Percentiles rank a stretch among this genome's conserved stretches.
Evolutionary conservation across 2,329 filamentous ascomycete species (phyloP).

Genomic region (Penicillium concentricum): DNA sequence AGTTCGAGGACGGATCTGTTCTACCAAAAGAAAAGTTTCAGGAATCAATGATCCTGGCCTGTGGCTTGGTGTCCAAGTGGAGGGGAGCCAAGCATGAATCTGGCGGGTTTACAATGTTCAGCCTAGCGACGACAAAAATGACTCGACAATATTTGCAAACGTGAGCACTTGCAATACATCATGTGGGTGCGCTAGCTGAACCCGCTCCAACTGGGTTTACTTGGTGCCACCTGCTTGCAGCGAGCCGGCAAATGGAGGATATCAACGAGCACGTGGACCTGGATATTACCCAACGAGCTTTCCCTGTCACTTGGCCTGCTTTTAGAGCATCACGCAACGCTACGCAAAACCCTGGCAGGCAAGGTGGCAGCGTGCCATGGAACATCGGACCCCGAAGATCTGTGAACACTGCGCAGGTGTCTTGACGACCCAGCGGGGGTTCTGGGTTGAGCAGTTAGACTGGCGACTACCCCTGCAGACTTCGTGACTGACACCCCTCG

Average conservation of each 20-base stretch:
- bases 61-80: slow-evolving; percentile 11
- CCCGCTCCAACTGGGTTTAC: not conserved
- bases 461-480: too few species aligned
- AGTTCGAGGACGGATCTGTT: slow-evolving; percentile 92
- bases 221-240: not conserved
- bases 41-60: slow-evolving; percentile 39
- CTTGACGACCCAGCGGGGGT: not conserved
- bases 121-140: slow-evolving; percentile 2
- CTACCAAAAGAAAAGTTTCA: slow-evolving; percentile 66
- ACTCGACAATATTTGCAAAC: not conserved
- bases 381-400: not conserved
- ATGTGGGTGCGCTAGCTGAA: slow-evolving; percentile 5
- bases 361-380: not conserved
- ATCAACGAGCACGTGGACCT: not conserved
- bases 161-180: not conserved
- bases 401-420: not conserved
- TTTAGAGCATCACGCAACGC: not conserved
- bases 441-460: not conserved
- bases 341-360: not conserved
- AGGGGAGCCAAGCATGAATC: slow-evolving; percentile 7
- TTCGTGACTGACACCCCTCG: not conserved
- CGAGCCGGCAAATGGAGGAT: not conserved
- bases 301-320: not conserved
- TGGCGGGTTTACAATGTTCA: slow-evolving; percentile 5
- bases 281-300: not conserved